Evolutionary conservation across 495 filamentous ascomycete genomes (phyloP).

Genomic region (Apiosordaria backusii): DNA sequence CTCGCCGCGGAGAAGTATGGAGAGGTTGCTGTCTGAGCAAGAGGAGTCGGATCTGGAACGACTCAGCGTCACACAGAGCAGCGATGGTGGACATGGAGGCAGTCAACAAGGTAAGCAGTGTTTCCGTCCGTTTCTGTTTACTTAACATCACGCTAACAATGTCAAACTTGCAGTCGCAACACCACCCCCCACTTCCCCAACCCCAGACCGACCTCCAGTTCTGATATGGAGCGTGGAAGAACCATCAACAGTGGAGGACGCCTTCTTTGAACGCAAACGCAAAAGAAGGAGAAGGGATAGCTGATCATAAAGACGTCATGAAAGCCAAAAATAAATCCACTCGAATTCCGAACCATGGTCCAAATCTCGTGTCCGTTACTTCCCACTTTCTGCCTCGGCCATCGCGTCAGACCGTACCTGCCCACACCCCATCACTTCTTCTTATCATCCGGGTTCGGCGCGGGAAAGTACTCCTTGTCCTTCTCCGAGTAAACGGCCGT

Average conservation of each 20-base stretch:
- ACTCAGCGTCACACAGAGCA: background rate
- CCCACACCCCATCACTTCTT: no score
- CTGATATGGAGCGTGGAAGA: background rate
- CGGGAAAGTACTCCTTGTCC: no score
- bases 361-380: no score
- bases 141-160: no score
- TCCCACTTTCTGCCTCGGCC: no score
- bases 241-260: background rate
- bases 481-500: no score
- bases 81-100: background rate
- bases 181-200: background rate
- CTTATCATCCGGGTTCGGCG: no score
- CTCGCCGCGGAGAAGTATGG: background rate
- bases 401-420: no score
- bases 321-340: background rate
- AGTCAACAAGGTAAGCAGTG: background rate
- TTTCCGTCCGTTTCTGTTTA: background rate
- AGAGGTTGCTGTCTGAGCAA: background rate
- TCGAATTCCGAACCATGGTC: background rate
- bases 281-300: background rate
- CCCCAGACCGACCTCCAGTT: background rate
- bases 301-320: background rate
- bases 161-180: background rate
- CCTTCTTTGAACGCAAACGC: background rate
- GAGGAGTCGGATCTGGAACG: background rate